Evolutionary conservation across 148 eudicot species (phyloP), one percentile per base, ranked within the genome.

Genomic region (Rhododendron mucronatum): DNA sequence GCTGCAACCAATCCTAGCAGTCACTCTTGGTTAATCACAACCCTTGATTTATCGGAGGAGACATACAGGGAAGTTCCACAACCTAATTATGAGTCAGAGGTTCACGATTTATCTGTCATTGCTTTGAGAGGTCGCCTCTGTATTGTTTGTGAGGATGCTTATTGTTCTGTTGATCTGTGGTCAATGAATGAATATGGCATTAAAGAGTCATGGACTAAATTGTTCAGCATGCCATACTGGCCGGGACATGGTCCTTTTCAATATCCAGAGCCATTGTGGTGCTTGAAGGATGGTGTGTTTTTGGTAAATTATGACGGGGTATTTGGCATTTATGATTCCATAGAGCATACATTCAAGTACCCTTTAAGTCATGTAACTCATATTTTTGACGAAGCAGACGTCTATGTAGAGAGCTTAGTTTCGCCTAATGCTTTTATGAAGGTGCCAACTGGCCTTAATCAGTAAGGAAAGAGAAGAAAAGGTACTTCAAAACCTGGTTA

Each of bases 11-110:
- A 39, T 76, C 80, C 50, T 76, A 20, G 12, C n/a, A 21, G 21
- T 37, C 47, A 39, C 12, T 76, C 80, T 76, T 76, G n/a, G 48
- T 3, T 7, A 37, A 76, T 76, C 50, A 76, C 80, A 76, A 26
- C 80, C n/a, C 80, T 76, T 76, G 26, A 76, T 76, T 76, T 76
- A 76, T 41, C n/a, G 7, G 80, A 76, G 12, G 80, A 76, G 80
- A 39, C 80, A 76, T 76, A 39, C 26, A 76, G 47, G 48, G 80
- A 76, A 39, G 41, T 76, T 76, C 80, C 80, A 39, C 80, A 39
- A 20, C 80, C 80, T 76, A 39, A 76, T 18, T 76, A 76, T 76
- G 80, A 21, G 28, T 37, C 21, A 21, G 23, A 39, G 48, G 0
- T 76, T 39, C 10, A 21, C 0, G 3, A 10, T 2, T 76, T 76